phyloP scores from a whole-genome alignment of 2,329 filamentous ascomycete genomes.

The Myrmaecium sp. region DNA sequence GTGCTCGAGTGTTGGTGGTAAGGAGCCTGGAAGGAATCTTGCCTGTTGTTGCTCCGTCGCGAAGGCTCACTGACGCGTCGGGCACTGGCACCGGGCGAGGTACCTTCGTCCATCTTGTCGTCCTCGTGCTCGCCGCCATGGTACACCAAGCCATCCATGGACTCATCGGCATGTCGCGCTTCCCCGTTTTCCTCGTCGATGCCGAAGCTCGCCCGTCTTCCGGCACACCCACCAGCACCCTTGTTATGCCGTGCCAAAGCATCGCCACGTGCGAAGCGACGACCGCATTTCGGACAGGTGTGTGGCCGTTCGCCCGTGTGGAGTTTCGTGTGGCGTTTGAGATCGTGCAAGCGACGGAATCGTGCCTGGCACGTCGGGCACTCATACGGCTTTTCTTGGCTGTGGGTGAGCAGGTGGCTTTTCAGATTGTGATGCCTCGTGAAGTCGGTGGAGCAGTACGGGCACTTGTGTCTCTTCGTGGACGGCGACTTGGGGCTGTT shows the following conservation, averaged over 20 bases:
- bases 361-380: slow-evolving; percentile 87
- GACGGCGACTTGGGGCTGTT: slow-evolving; percentile 51
- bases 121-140: slow-evolving; percentile 33
- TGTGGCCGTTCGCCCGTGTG: slow-evolving; percentile 94
- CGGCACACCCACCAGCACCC: slow-evolving; percentile 86
- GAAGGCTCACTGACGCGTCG: slow-evolving; percentile 55
- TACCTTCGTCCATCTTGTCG: slow-evolving; percentile 37
- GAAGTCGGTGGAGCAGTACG: slow-evolving; percentile 91
- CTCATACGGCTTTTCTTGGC: slow-evolving; percentile 93
- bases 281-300: slow-evolving; percentile 83
- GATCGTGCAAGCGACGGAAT: slow-evolving; percentile 80
- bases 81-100: slow-evolving; percentile 20
- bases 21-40: slow-evolving; percentile 34
- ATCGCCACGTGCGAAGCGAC: slow-evolving; percentile 89
- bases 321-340: slow-evolving; percentile 91
- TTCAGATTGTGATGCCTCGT: slow-evolving; percentile 96
- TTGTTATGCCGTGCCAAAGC: slow-evolving; percentile 90
- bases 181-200: slow-evolving; percentile 52
- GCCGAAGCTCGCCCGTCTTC: slow-evolving; percentile 70
- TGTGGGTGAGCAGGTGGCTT: slow-evolving; percentile 91
- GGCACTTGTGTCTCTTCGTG: slow-evolving; percentile 87
- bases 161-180: slow-evolving; percentile 33
- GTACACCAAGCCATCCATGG: slow-evolving; percentile 48
- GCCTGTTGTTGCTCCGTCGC: slow-evolving; percentile 49
- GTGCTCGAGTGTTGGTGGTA: slow-evolving; percentile 56